Evolutionary conservation across 2,329 filamentous ascomycete species (phyloP), one percentile per base, ranked within the genome.

Genomic region (Aureobasidium pullulans): DNA sequence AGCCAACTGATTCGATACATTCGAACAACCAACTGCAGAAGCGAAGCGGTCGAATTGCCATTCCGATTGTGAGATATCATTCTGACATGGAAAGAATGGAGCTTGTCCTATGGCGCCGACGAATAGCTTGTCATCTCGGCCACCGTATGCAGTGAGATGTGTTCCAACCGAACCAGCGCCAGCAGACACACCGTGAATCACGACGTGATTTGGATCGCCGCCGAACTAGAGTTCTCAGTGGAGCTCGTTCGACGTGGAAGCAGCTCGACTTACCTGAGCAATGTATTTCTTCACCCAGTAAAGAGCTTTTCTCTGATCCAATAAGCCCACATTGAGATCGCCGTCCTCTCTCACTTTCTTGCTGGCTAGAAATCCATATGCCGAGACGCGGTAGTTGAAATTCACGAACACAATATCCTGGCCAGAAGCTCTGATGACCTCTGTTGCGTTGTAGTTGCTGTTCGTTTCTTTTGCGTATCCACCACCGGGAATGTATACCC

Each of bases 301-400:
- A 0, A 82, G 65, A 0, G 47, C 79, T 9, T 76, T 64, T 1
- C 81, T 74, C 64, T 84, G 81, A 64, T 85, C 81, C 4, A 76
- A 71, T 6, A 84, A 67, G 1, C 79, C 81, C 1, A 80, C 65
- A 60, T 84, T 84, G 46, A 73, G 68, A 61, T 62, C 43, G 11
- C 47, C 47, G 29, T 50, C 34, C 10, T 8, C 72, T 40, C 59
- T 56, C 1, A 69, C 54, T 7, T 67, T 69, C 6, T 68, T 66
- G 15, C 71, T 71, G 10, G 69, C 68, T 0, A 72, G 69, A 60
- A 75, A 77, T 4, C 75, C 74, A 58, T 77, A 75, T 57, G 76
- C 71, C 57, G 71, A 73, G 36, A 73, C n/a, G 2, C 73, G 70
- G 31, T 60, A 67, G 62, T 70, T 70, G 31, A 69, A 60, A 1